Evolutionary conservation across 805 yeast species (phyloP).

Genomic region (Cyberlindnera suaveolens): DNA sequence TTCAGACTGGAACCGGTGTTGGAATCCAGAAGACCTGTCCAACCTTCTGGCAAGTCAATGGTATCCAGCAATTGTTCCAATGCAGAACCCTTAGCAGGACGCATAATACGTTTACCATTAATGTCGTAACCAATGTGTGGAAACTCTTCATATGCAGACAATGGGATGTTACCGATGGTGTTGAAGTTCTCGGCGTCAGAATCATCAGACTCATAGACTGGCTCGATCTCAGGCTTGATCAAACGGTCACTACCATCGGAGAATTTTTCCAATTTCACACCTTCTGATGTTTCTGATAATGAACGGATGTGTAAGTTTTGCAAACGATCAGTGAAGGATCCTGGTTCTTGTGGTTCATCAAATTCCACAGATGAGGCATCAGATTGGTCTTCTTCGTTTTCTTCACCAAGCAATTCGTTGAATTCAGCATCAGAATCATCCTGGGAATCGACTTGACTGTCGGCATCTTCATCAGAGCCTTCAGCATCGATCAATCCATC

Average conservation of each 20-base stretch:
- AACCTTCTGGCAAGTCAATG: constrained; percentile 94
- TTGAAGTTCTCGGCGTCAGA: constrained; percentile 75
- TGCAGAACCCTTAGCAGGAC: constrained; percentile 97
- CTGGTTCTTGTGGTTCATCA: background rate
- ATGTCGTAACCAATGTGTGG: constrained; percentile 97
- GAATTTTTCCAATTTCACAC: constrained; percentile 40
- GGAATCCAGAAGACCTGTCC: constrained; percentile 95
- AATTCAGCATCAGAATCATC: constrained; percentile 56
- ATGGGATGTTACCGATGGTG: constrained; percentile 90
- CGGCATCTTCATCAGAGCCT: constrained; percentile 9
- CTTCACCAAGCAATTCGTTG: constrained; percentile 50
- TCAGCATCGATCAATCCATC: constrained; percentile 33
- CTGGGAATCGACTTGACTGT: constrained; percentile 4
- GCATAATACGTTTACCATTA: constrained; percentile 96
- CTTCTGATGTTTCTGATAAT: constrained; percentile 29
- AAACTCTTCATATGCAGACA: constrained; percentile 91
- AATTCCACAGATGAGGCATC: constrained; percentile 32
- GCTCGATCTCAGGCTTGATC: constrained; percentile 84
- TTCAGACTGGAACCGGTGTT: constrained; percentile 83
- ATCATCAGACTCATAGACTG: constrained; percentile 93
- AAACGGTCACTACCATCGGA: constrained; percentile 80
- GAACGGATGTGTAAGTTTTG: constrained; percentile 51
- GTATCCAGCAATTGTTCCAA: constrained; percentile 82
- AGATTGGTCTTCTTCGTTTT: constrained; percentile 39
- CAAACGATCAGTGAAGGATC: constrained; percentile 41